These are phyloP conservation scores for Corylus americana DNA, from an alignment of 306 rosid genomes.

Conservation along the genomic window DNA sequence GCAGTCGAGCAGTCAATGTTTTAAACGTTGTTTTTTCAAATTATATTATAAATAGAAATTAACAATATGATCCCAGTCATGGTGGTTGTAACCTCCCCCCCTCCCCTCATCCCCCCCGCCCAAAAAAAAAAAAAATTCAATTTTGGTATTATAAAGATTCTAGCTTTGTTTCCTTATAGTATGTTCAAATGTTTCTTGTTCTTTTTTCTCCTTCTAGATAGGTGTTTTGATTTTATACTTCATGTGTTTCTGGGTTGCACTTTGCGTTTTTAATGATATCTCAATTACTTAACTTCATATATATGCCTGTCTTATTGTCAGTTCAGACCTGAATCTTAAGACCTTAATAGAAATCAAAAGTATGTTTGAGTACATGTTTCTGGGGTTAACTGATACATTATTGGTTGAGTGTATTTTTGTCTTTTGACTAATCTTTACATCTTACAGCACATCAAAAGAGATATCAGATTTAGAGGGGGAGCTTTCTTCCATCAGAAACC, in stretches of 20 bases:
- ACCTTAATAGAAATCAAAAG: neutral
- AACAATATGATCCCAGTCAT: neutral
- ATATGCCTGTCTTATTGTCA: neutral
- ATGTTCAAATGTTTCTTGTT: no score
- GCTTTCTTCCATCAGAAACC: constrained; percentile 93
- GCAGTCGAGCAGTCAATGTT: neutral
- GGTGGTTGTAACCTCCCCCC: neutral
- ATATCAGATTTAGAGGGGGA: constrained; percentile 96
- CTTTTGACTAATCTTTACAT: constrained; percentile 33
- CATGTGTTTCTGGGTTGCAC: no score
- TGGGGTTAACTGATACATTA: no score
- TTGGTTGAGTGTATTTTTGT: neutral
- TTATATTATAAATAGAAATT: neutral
- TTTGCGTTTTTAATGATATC: no score
- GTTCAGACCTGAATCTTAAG: neutral
- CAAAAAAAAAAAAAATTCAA: neutral
- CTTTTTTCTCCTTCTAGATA: no score
- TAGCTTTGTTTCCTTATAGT: neutral
- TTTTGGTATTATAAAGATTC: neutral
- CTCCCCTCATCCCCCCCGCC: neutral
- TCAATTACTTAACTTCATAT: neutral
- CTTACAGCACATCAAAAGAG: constrained; percentile 92
- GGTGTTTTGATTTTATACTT: no score
- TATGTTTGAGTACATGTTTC: neutral
- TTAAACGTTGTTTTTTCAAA: neutral